These are phyloP conservation scores for Penicillium sp. DNA, from an alignment of 2,329 filamentous ascomycete genomes.

Conservation along the genomic window DNA sequence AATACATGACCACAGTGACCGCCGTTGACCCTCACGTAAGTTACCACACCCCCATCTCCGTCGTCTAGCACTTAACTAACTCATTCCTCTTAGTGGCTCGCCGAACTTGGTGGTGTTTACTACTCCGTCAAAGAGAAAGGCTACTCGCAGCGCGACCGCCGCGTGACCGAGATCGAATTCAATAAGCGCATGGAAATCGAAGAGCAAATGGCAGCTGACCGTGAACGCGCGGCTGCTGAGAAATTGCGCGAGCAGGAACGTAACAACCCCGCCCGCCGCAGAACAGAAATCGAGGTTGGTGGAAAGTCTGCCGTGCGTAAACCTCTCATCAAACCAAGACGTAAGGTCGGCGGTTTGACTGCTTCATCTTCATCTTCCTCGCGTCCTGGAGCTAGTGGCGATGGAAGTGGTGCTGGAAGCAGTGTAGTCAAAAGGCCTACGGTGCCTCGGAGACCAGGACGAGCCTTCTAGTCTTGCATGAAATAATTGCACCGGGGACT, in stretches of 20 bases:
- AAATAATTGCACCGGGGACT: not conserved
- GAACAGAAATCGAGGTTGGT: conserved; percentile 37
- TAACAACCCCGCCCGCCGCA: conserved; percentile 35
- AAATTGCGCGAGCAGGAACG: conserved; percentile 41
- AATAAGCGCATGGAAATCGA: conserved; percentile 93
- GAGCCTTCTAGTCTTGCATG: conserved; percentile 29
- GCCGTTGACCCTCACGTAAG: conserved; percentile 80
- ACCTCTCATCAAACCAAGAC: conserved; percentile 29
- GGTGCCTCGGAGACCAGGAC: conserved; percentile 35
- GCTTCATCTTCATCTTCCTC: conserved; percentile 27
- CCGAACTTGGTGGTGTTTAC: conserved; percentile 93
- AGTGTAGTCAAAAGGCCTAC: conserved; percentile 42
- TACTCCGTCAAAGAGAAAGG: conserved; percentile 98
- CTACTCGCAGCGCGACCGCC: conserved; percentile 81
- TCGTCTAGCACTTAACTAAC: conserved; percentile 4
- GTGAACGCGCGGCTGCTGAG: conserved; percentile 52
- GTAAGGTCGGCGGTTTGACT: conserved; percentile 31
- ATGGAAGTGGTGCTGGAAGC: conserved; percentile 23
- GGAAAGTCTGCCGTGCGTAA: conserved; percentile 34
- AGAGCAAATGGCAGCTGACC: conserved; percentile 84
- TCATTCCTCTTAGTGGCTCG: conserved; percentile 64
- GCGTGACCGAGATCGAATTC: conserved; percentile 86
- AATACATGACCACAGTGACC: conserved; percentile 97
- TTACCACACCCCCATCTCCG: conserved; percentile 1
- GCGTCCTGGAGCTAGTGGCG: conserved; percentile 19